These are phyloP conservation scores for Pichia sporocuriosa DNA, from an alignment of 805 yeast genomes.

Conservation along the genomic window DNA sequence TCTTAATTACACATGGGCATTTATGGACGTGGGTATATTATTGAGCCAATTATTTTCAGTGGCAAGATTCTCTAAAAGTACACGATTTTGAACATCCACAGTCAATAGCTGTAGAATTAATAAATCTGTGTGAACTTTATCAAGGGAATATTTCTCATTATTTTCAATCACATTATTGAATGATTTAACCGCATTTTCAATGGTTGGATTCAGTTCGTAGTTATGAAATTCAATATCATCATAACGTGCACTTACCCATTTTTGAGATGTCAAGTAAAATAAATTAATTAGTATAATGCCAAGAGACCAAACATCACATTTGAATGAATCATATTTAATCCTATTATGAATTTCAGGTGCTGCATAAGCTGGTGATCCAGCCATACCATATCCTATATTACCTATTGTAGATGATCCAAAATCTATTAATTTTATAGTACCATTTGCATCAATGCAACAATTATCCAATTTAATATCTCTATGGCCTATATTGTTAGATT, in stretches of 20 bases:
- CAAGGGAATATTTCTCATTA: background rate
- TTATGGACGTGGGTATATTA: too few species aligned
- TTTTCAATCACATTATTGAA: background rate
- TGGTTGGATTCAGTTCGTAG: background rate
- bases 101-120: constrained; percentile 3
- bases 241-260: constrained; percentile 7
- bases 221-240: background rate
- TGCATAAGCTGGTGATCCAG: constrained; percentile 38
- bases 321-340: constrained; percentile 35
- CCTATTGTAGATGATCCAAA: constrained; percentile 39
- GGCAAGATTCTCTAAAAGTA: background rate
- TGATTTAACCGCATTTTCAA: background rate
- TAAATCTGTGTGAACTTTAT: background rate
- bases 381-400: constrained; percentile 33
- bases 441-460: constrained; percentile 30
- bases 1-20: too few species aligned
- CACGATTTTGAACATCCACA: background rate
- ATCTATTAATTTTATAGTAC: constrained; percentile 40
- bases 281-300: constrained; percentile 38
- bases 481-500: constrained; percentile 34
- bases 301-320: constrained; percentile 44
- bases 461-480: constrained; percentile 47
- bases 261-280: constrained; percentile 13
- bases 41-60: too few species aligned
- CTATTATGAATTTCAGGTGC: constrained; percentile 41